phyloP scores from a whole-genome alignment of 192 early-diverging fungal species.

The Coemansia furcata region DNA sequence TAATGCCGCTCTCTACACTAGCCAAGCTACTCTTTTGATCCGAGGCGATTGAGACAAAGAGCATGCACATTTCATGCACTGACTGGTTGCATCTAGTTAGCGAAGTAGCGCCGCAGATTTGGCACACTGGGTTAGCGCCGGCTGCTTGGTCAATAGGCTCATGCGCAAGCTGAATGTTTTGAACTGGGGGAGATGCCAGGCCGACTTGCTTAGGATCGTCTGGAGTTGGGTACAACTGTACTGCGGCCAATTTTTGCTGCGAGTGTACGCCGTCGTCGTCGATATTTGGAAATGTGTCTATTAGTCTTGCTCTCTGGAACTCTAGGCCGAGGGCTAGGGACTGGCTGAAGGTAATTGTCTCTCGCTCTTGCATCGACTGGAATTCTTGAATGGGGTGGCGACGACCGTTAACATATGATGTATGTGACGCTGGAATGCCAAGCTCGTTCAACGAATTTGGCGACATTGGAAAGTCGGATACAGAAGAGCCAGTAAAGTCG shows the following conservation, averaged over 20 bases:
- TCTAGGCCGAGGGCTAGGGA: neutral
- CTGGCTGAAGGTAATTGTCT: neutral
- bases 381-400: constrained; percentile 9
- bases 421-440: neutral
- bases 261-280: neutral
- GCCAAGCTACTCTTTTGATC: neutral
- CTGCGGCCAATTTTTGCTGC: neutral
- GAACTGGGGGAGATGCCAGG: neutral
- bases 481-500: neutral
- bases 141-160: neutral
- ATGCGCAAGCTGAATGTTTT: no score
- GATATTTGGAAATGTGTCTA: neutral
- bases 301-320: constrained; percentile 5
- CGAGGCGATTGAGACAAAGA: neutral
- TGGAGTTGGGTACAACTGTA: neutral
- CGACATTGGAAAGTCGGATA: neutral
- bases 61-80: neutral
- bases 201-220: neutral
- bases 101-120: neutral
- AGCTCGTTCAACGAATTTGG: neutral
- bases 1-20: neutral
- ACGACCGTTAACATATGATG: constrained; percentile 8
- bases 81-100: neutral
- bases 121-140: neutral
- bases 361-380: constrained; percentile 11